Conservation (phyloP, 2,329 filamentous ascomycete species). For the Ophiostoma himal-ulmi region DNA sequence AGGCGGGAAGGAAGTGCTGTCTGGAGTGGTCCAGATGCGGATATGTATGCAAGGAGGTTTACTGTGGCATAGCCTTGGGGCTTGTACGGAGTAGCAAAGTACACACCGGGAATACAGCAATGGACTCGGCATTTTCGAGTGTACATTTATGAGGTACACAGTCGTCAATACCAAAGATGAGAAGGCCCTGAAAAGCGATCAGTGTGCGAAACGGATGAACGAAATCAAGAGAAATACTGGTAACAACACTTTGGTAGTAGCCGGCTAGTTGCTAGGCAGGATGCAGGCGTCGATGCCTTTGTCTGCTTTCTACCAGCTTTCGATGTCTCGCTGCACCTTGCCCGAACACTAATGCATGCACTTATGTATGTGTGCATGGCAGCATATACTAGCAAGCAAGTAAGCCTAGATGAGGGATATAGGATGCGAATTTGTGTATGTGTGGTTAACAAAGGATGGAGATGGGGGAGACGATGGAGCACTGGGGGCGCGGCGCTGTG, state of each 20-base stretch:
- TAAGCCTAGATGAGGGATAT: not conserved
- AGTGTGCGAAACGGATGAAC: not conserved
- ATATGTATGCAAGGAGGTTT: slow-evolving; percentile 1
- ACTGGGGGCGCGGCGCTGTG: not conserved
- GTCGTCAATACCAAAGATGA: not conserved
- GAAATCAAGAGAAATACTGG: not conserved
- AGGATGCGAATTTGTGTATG: not conserved
- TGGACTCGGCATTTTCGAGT: not conserved
- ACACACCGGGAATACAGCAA: not conserved
- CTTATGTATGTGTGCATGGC: not conserved
- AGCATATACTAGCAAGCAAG: not conserved
- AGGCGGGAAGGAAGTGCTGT: not conserved
- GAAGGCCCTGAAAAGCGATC: no score
- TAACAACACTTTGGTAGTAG: not conserved
- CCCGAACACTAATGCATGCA: slow-evolving; percentile 1
- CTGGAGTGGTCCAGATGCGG: not conserved
- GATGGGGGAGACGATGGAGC: not conserved
- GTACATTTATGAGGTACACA: not conserved
- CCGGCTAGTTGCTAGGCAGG: not conserved
- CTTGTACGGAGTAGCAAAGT: not conserved
- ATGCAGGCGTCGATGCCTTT: not conserved
- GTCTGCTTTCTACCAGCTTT: not conserved
- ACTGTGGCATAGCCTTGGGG: not conserved
- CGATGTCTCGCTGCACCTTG: not conserved
- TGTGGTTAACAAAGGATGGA: not conserved